phyloP scores from a whole-genome alignment of 2,329 filamentous ascomycete genomes.

The Ascosphaera apis region DNA sequence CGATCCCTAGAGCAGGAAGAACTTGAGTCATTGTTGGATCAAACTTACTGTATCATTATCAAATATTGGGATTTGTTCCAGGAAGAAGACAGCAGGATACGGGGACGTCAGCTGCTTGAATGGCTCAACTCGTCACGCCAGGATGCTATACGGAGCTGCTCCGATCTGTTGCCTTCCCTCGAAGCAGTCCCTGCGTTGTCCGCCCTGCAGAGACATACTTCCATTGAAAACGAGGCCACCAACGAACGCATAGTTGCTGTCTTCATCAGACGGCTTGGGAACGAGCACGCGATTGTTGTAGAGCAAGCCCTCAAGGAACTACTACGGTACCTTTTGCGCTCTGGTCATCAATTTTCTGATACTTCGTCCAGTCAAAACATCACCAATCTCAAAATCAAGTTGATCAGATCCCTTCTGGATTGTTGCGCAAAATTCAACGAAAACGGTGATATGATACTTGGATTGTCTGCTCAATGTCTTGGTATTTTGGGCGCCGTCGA shows the following conservation, averaged over 20 bases:
- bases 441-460: constrained; percentile 40
- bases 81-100: constrained; percentile 27
- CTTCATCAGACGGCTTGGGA: constrained; percentile 15
- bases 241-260: not conserved
- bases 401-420: constrained; percentile 63
- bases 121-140: constrained; percentile 27
- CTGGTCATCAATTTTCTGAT: constrained; percentile 25
- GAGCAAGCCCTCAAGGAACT: constrained; percentile 61
- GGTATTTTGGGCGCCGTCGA: constrained; percentile 83
- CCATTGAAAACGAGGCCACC: not conserved
- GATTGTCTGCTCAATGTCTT: constrained; percentile 57
- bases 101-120: not conserved
- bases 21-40: constrained; percentile 57
- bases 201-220: not conserved
- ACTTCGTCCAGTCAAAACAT: not conserved
- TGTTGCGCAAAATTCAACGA: constrained; percentile 61
- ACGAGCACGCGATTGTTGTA: constrained; percentile 73
- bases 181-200: constrained; percentile 44
- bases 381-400: constrained; percentile 19
- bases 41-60: constrained; percentile 69
- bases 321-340: constrained; percentile 28
- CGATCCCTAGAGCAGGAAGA: constrained; percentile 54
- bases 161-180: constrained; percentile 59
- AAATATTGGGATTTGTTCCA: constrained; percentile 55
- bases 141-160: constrained; percentile 37